Percentiles rank a stretch among this genome's conserved stretches.
These are phyloP conservation scores for Solanum tacnaense DNA, from an alignment of 257 asterid genomes.

Conservation along the genomic window DNA sequence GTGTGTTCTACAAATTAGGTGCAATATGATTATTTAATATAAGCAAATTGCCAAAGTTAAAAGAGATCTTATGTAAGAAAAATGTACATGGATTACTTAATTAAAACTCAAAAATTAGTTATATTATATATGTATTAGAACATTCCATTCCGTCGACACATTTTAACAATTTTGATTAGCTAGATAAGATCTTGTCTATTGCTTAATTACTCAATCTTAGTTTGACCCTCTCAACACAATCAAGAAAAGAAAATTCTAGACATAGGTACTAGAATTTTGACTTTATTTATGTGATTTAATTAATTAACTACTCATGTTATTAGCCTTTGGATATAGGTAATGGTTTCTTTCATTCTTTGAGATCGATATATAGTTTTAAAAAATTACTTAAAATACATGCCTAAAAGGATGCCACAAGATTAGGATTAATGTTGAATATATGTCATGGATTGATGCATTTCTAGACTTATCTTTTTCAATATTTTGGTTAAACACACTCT, in stretches of 20 bases:
- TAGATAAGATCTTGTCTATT: background rate
- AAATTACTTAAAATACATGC: background rate
- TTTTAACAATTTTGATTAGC: background rate
- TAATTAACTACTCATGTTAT: background rate
- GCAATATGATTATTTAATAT: no score
- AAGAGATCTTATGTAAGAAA: background rate
- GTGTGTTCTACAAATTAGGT: no score
- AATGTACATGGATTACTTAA: background rate
- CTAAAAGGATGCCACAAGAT: constrained; percentile 11
- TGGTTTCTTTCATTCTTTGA: constrained; percentile 13
- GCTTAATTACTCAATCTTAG: background rate
- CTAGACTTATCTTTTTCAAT: constrained; percentile 23
- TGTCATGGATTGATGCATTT: constrained; percentile 26
- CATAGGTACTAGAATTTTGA: background rate
- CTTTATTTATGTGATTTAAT: background rate
- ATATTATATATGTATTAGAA: background rate
- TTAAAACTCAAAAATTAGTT: background rate
- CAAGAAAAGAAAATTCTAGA: background rate
- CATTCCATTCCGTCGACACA: background rate
- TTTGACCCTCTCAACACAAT: background rate
- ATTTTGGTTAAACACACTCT: constrained; percentile 7
- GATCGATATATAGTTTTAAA: constrained; percentile 3
- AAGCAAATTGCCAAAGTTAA: no score
- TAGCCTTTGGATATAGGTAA: constrained; percentile 16
- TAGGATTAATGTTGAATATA: constrained; percentile 4